Conservation (phyloP, 495 filamentous ascomycete genomes). For the Penicillium manginii region DNA sequence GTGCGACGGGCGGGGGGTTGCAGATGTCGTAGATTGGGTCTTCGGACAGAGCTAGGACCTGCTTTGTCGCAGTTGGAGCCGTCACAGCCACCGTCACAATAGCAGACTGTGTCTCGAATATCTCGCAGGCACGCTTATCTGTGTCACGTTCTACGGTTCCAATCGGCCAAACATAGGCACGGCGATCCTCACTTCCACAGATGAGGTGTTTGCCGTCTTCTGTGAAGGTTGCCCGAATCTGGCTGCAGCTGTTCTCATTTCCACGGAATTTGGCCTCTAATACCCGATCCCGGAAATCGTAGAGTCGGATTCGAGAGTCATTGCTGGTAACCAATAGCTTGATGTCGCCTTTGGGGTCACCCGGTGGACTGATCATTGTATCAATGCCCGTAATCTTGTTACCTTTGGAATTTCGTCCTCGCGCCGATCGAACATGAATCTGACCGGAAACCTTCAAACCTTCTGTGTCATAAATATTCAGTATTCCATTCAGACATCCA, state of each 20-base stretch:
- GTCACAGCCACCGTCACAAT: slow-evolving; percentile 87
- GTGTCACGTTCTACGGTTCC: slow-evolving; percentile 64
- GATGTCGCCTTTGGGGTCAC: slow-evolving; percentile 68
- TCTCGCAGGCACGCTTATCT: slow-evolving; percentile 80
- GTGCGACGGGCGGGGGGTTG: slow-evolving; percentile 89
- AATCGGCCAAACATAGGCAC: slow-evolving; percentile 86
- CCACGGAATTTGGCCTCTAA: slow-evolving; percentile 91
- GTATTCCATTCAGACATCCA: slow-evolving; percentile 82
- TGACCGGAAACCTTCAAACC: slow-evolving; percentile 82
- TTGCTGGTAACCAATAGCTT: slow-evolving; percentile 93
- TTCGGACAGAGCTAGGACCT: slow-evolving; percentile 75
- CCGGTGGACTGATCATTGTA: slow-evolving; percentile 65
- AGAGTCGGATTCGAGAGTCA: slow-evolving; percentile 90
- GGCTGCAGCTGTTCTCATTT: slow-evolving; percentile 87
- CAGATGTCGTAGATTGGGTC: slow-evolving; percentile 96
- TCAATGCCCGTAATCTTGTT: slow-evolving; percentile 98
- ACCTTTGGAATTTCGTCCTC: slow-evolving; percentile 91
- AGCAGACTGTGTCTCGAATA: slow-evolving; percentile 85
- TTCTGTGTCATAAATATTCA: slow-evolving; percentile 94
- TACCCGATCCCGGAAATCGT: slow-evolving; percentile 80
- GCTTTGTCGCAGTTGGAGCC: slow-evolving; percentile 78
- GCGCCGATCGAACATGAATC: slow-evolving; percentile 85
- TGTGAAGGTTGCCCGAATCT: slow-evolving; percentile 88
- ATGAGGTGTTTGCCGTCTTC: slow-evolving; percentile 88
- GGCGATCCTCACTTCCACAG: slow-evolving; percentile 90